Evolutionary conservation across 2,329 filamentous ascomycete genomes (phyloP).

Genomic region (Pestalotiopsis sp.): DNA sequence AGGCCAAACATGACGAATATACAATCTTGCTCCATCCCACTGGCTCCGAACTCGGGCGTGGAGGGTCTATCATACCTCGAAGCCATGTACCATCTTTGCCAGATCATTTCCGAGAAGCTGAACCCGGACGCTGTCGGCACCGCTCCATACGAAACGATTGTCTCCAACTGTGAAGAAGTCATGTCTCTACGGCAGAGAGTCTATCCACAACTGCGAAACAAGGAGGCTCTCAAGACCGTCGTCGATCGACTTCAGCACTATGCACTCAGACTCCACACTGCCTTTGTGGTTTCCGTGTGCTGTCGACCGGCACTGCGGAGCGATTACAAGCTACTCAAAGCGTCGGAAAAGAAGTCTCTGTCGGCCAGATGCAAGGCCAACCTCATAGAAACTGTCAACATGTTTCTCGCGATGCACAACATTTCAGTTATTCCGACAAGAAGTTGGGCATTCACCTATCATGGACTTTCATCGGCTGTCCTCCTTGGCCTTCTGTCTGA

Average conservation of each 20-base stretch:
- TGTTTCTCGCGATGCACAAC: slow-evolving; percentile 71
- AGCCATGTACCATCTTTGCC: slow-evolving; percentile 65
- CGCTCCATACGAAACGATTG: slow-evolving; percentile 55
- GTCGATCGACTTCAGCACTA: slow-evolving; percentile 65
- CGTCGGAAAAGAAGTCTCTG: slow-evolving; percentile 54
- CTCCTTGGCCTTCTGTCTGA: slow-evolving; percentile 65
- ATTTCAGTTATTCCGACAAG: slow-evolving; percentile 66
- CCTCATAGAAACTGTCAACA: slow-evolving; percentile 65
- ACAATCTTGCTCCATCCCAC: slow-evolving; percentile 55
- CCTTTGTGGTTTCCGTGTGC: slow-evolving; percentile 66
- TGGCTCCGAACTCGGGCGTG: slow-evolving; percentile 39
- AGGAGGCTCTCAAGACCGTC: slow-evolving; percentile 65
- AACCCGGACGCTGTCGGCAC: slow-evolving; percentile 54
- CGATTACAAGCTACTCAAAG: slow-evolving; percentile 50
- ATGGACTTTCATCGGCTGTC: slow-evolving; percentile 66
- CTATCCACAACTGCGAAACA: slow-evolving; percentile 55
- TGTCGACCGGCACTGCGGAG: slow-evolving; percentile 63
- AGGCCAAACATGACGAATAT: slow-evolving; percentile 66
- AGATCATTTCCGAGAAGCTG: slow-evolving; percentile 59
- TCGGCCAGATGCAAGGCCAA: slow-evolving; percentile 63
- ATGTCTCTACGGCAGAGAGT: slow-evolving; percentile 53
- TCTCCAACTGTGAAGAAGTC: slow-evolving; percentile 58
- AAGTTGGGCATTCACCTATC: slow-evolving; percentile 70
- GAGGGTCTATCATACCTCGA: slow-evolving; percentile 62
- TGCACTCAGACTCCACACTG: slow-evolving; percentile 65